A percentile compares a stretch with the other conserved stretches of the same genome.
Conservation (phyloP, 1,139 yeast genomes). For the Maudiozyma humilis region DNA sequence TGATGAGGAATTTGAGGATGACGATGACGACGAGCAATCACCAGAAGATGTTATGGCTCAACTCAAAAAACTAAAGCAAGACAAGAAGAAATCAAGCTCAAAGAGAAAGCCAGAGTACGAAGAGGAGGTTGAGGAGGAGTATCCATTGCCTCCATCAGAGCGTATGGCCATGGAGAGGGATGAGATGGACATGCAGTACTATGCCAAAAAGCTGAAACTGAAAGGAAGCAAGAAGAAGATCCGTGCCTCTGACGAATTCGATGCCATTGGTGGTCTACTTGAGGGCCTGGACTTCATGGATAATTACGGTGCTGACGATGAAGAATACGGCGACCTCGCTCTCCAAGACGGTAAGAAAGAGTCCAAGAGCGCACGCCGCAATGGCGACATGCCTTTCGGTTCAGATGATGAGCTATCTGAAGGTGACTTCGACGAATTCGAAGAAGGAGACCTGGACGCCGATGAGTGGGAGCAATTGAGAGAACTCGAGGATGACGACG, state of each 20-base stretch:
- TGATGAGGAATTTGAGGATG: conserved; percentile 3
- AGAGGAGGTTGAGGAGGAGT: conserved; percentile 12
- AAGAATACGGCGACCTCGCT: conserved; percentile 25
- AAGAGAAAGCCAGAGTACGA: conserved; percentile 6
- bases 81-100: conserved; percentile 6
- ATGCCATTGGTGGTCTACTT: conserved; percentile 60
- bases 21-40: conserved; percentile 2
- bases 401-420: conserved; percentile 43
- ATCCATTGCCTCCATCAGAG: conserved; percentile 35
- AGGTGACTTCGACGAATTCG: conserved; percentile 40
- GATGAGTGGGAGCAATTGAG: conserved; percentile 37
- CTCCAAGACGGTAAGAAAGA: conserved; percentile 9
- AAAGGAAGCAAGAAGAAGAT: conserved; percentile 47
- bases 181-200: conserved; percentile 72
- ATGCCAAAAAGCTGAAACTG: conserved; percentile 73
- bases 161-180: conserved; percentile 47
- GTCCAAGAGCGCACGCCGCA: conserved; percentile 14
- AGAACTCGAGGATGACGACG: conserved; percentile 32
- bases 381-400: conserved; percentile 29
- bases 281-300: conserved; percentile 71
- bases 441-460: conserved; percentile 38
- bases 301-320: conserved; percentile 31
- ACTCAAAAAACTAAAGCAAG: conserved; percentile 6
- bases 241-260: conserved; percentile 46
- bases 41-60: conserved; percentile 9